Evolutionary conservation across 768 basidiomycete species (phyloP).

Genomic region (Tephrocybe sp.): DNA sequence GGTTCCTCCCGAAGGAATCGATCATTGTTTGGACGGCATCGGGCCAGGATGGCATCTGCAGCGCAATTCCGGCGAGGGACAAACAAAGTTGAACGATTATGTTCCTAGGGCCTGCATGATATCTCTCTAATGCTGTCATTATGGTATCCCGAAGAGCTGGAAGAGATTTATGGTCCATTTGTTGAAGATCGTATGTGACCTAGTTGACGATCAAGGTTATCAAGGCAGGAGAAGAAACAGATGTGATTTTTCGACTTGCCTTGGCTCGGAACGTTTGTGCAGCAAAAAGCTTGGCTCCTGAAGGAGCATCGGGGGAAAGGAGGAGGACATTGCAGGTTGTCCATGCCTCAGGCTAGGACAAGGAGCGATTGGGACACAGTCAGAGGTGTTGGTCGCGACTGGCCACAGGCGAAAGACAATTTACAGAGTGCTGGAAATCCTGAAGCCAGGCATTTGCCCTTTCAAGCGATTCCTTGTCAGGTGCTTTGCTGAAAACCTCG

Average conservation of each 20-base stretch:
- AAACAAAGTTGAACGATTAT: slow-evolving; percentile 90
- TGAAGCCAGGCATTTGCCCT: slow-evolving; percentile 94
- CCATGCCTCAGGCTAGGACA: slow-evolving; percentile 95
- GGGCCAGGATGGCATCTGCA: slow-evolving; percentile 87
- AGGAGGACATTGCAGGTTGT: slow-evolving; percentile 91
- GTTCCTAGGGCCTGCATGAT: slow-evolving; percentile 75
- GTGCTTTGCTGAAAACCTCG: slow-evolving; percentile 76
- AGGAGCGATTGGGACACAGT: slow-evolving; percentile 57
- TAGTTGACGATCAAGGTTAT: slow-evolving; percentile 39
- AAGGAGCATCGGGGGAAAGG: slow-evolving; percentile 72
- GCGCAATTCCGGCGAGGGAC: slow-evolving; percentile 85
- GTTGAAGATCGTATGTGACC: slow-evolving; percentile 94
- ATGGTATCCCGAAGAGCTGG: slow-evolving; percentile 87
- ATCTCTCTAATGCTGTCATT: slow-evolving; percentile 68
- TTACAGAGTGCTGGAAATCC: slow-evolving; percentile 99
- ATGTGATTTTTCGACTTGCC: slow-evolving; percentile 45
- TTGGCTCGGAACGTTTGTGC: slow-evolving; percentile 96
- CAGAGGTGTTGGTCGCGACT: slow-evolving; percentile 63
- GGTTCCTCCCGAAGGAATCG: slow-evolving; percentile 81
- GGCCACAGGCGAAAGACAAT: slow-evolving; percentile 76
- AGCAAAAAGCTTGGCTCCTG: slow-evolving; percentile 86
- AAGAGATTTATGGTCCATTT: slow-evolving; percentile 74
- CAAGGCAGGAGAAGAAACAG: slow-evolving; percentile 19
- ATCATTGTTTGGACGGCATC: slow-evolving; percentile 82
- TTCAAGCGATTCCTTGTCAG: slow-evolving; percentile 82